Evolutionary conservation across 1,284 basidiomycete species (phyloP).

Genomic region (Moniliophthora roreri): DNA sequence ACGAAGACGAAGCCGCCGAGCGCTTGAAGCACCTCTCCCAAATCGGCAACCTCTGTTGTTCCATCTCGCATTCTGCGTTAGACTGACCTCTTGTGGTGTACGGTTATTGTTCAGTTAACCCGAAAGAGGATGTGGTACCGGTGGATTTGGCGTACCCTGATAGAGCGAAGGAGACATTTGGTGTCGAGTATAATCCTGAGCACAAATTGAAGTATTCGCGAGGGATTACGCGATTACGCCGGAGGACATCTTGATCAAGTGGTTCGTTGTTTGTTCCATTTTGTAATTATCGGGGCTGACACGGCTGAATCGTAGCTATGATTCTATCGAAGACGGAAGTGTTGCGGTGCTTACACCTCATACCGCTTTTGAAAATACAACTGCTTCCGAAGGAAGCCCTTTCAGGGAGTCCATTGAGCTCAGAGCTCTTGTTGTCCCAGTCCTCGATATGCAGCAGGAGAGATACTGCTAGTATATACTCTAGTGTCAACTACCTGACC

Average conservation of each 20-base stretch:
- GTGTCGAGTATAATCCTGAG: slow-evolving; percentile 49
- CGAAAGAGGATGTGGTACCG: slow-evolving; percentile 46
- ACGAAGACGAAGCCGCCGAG: slow-evolving; percentile 42
- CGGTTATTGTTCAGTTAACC: slow-evolving; percentile 55
- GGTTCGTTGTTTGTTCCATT: slow-evolving; percentile 39
- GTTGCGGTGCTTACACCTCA: background rate
- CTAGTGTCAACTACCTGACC: slow-evolving; percentile 67
- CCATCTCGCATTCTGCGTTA: slow-evolving; percentile 50
- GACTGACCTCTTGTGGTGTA: slow-evolving; percentile 66
- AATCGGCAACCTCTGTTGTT: slow-evolving; percentile 75
- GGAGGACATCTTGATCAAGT: slow-evolving; percentile 63
- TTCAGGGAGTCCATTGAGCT: background rate
- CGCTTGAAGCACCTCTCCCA: slow-evolving; percentile 57
- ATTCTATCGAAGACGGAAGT: background rate
- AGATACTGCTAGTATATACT: slow-evolving; percentile 31
- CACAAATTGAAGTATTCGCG: slow-evolving; percentile 67
- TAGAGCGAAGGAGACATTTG: slow-evolving; percentile 56
- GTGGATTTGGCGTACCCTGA: slow-evolving; percentile 52
- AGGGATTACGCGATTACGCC: slow-evolving; percentile 62
- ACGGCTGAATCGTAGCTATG: background rate
- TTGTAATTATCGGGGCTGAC: background rate
- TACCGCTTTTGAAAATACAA: background rate
- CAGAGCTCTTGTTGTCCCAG: background rate
- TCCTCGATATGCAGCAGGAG: too few species aligned
- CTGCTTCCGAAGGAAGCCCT: background rate